These are phyloP conservation scores for Knufia fluminis DNA, from an alignment of 2,329 filamentous ascomycete genomes.

Conservation along the genomic window DNA sequence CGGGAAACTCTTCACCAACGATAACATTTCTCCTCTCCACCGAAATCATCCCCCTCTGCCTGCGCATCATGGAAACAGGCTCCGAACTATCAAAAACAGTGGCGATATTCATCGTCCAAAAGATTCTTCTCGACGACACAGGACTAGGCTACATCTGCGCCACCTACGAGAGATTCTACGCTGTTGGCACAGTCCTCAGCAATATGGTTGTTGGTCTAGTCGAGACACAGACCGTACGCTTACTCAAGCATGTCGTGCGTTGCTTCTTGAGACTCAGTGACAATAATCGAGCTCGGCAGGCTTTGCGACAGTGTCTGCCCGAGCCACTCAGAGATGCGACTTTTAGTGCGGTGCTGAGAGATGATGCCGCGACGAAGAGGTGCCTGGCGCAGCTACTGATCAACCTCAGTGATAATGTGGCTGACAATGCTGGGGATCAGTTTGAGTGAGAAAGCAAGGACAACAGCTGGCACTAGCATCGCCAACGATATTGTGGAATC, in stretches of 20 bases:
- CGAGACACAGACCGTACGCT: conserved; percentile 88
- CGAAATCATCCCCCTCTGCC: conserved; percentile 94
- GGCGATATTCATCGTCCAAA: conserved; percentile 98
- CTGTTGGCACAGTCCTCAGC: conserved; percentile 90
- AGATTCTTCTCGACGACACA: conserved; percentile 93
- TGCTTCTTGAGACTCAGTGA: conserved; percentile 97
- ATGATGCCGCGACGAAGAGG: conserved; percentile 94
- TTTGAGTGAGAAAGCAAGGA: conserved; percentile 18
- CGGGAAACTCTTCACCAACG: conserved; percentile 65
- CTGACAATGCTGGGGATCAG: conserved; percentile 33
- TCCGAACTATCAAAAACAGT: conserved; percentile 98
- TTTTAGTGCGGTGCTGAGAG: conserved; percentile 89
- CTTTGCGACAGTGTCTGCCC: conserved; percentile 87
- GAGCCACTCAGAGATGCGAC: conserved; percentile 98
- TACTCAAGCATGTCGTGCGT: conserved; percentile 94
- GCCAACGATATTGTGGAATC: too few species aligned
- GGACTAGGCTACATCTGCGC: conserved; percentile 97
- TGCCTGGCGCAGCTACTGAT: conserved; percentile 95
- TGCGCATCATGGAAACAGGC: conserved; percentile 98
- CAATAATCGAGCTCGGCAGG: conserved; percentile 90
- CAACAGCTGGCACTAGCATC: too few species aligned
- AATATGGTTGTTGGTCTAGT: conserved; percentile 98
- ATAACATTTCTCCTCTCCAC: conserved; percentile 98
- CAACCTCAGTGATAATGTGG: conserved; percentile 86
- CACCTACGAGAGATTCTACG: conserved; percentile 97